Percentiles rank a stretch among this genome's conserved stretches.
Evolutionary conservation across 768 basidiomycete species (phyloP).

Genomic region (Antrodiella citrinella): DNA sequence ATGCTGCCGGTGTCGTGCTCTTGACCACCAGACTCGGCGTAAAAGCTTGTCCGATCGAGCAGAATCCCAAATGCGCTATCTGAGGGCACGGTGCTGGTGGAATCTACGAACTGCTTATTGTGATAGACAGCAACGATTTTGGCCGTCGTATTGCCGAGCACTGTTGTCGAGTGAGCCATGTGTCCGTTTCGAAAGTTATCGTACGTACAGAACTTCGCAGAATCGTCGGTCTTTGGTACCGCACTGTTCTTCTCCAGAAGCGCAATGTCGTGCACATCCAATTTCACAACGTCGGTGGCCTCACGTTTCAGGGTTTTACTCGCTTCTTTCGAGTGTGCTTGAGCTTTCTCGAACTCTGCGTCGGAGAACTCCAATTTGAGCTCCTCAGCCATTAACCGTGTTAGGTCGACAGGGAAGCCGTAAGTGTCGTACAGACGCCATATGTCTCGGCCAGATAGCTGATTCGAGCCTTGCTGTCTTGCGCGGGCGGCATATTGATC

Average conservation of each 20-base stretch:
- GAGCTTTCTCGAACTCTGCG: constrained; percentile 82
- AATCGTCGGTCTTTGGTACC: constrained; percentile 91
- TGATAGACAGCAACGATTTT: constrained; percentile 80
- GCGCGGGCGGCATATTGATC: constrained; percentile 76
- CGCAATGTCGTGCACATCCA: constrained; percentile 94
- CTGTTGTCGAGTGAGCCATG: constrained; percentile 38
- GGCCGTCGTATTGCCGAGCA: constrained; percentile 67
- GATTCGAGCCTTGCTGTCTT: constrained; percentile 51
- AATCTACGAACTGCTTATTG: constrained; percentile 62
- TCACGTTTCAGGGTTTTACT: constrained; percentile 81
- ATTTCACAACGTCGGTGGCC: constrained; percentile 62
- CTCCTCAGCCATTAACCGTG: constrained; percentile 96
- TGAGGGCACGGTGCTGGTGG: constrained; percentile 60
- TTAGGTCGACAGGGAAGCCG: constrained; percentile 96
- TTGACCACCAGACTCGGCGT: constrained; percentile 96
- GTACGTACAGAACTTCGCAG: constrained; percentile 77
- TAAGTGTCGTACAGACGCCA: constrained; percentile 98
- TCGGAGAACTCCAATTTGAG: constrained; percentile 78
- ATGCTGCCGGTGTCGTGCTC: constrained; percentile 96
- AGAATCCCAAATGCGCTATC: constrained; percentile 73
- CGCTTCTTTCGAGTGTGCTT: constrained; percentile 82
- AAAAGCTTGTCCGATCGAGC: constrained; percentile 91
- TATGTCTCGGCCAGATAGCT: constrained; percentile 85
- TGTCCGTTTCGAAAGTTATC: no score
- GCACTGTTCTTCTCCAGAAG: constrained; percentile 66